A percentile compares a stretch with the other conserved stretches of the same genome.
Conservation (phyloP, 1,284 basidiomycete genomes). For the Moesziomyces sp. region DNA sequence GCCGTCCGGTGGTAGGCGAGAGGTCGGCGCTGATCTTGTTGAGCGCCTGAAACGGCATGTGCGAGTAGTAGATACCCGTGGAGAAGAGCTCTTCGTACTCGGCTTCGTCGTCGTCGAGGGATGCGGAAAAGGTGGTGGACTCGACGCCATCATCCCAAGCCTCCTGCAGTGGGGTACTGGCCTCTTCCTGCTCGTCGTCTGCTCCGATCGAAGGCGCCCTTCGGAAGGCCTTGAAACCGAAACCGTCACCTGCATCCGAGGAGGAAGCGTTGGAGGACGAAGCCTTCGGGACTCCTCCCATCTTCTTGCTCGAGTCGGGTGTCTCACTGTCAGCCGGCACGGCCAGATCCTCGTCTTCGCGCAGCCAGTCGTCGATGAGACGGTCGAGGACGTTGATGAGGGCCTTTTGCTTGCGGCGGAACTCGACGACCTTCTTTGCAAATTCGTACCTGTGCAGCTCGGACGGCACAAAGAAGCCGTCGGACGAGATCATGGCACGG, state of each 20-base stretch:
- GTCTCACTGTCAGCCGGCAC: background rate
- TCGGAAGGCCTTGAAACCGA: constrained; percentile 44
- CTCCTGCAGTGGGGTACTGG: constrained; percentile 34
- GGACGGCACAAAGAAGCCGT: constrained; percentile 81
- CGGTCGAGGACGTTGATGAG: constrained; percentile 39
- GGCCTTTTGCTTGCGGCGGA: constrained; percentile 72
- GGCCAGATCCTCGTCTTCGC: constrained; percentile 16
- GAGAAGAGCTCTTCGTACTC: constrained; percentile 75
- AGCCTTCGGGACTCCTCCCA: constrained; percentile 10
- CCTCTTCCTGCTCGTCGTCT: constrained; percentile 30
- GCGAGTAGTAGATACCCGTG: constrained; percentile 84
- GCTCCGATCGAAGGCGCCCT: constrained; percentile 13
- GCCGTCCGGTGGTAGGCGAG: constrained; percentile 34
- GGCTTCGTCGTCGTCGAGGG: constrained; percentile 52
- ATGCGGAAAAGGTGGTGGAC: constrained; percentile 23
- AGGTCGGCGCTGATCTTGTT: constrained; percentile 46
- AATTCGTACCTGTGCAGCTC: constrained; percentile 85
- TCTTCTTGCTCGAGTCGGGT: constrained; percentile 15
- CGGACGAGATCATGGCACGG: constrained; percentile 78
- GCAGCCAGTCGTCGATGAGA: constrained; percentile 39
- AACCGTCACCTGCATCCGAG: constrained; percentile 33
- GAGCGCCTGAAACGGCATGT: constrained; percentile 74
- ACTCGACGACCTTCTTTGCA: constrained; percentile 79
- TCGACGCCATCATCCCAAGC: constrained; percentile 38
- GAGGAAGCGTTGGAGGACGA: constrained; percentile 15